Evolutionary conservation across 805 yeast genomes (phyloP).

Genomic region (Groenewaldozyma tartarivorans): DNA sequence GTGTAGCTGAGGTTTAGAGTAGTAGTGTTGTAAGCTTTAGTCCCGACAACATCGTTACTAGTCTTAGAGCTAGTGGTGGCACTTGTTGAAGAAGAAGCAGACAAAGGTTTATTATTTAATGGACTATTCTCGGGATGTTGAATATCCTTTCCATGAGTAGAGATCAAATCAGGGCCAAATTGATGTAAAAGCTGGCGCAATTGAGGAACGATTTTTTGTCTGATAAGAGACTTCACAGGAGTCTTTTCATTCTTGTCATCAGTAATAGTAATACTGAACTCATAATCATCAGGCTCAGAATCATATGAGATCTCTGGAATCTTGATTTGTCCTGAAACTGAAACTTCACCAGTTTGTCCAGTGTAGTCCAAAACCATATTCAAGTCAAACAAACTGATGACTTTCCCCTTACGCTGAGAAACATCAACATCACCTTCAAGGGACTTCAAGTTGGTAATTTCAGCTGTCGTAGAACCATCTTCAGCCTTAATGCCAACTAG

Average conservation of each 20-base stretch:
- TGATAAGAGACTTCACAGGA: constrained; percentile 41
- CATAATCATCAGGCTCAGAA: constrained; percentile 74
- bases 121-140: constrained; percentile 45
- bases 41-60: constrained; percentile 11
- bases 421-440: constrained; percentile 97
- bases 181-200: constrained; percentile 48
- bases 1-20: constrained; percentile 65
- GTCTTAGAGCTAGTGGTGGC: constrained; percentile 4
- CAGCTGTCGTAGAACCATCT: constrained; percentile 25
- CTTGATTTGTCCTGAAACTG: constrained; percentile 60
- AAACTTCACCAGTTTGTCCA: constrained; percentile 34
- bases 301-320: constrained; percentile 94
- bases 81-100: constrained; percentile 1
- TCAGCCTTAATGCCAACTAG: constrained; percentile 42
- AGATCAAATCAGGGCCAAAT: constrained; percentile 73
- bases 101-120: not conserved
- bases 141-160: constrained; percentile 71
- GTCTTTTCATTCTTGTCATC: constrained; percentile 39
- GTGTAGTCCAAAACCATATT: constrained; percentile 50
- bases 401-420: constrained; percentile 93
- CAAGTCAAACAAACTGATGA: constrained; percentile 82
- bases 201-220: constrained; percentile 56
- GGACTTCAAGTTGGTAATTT: constrained; percentile 39
- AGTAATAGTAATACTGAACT: constrained; percentile 63
- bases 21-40: constrained; percentile 66